Evolutionary conservation across 306 rosid genomes (phyloP), one percentile per base, ranked within the genome.

Genomic region (Medicago ruthenica): DNA sequence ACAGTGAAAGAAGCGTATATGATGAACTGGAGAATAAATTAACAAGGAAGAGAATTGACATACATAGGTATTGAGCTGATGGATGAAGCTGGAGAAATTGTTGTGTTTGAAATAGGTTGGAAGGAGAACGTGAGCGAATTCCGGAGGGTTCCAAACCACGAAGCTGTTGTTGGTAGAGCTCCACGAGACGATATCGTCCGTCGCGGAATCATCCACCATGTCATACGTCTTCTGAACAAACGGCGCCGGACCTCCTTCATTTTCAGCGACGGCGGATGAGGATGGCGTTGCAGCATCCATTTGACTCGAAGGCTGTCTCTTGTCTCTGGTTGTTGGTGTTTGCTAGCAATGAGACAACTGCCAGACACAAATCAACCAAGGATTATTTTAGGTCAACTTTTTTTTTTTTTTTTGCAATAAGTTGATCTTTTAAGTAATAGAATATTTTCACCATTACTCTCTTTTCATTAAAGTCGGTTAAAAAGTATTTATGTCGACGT

Each of bases 21-120:
- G 31, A 27, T 27, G 31, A 27, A 27, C 31, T 27, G 31, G 31
- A 27, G 7, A 76, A 37, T 60, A 24, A 57, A 22, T 1, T 17
- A 47, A 15, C n/a, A 37, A 67, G 31, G 14, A 4, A 34, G 37
- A 66, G 73, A 17, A 16, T 95, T 86, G 2, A 4, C 64, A 21
- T 39, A 95, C 99, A 64, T 95, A 95, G 72, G 99, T 95, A 76
- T 95, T 92, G 50, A 95, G 97, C 88, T 95, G 99, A 41, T 97
- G 97, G 71, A 95, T 86, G 88, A 95, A 95, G 92, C 97, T 92
- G 74, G 99, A 95, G 89, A 95, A 95, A 81, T 95, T 95, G 81
- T 82, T 95, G 76, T 95, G 99, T 85, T 95, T 95, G 91, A 95
- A 95, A 79, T 80, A 92, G 48, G 91, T 88, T 0, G 99, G 99